phyloP scores from a whole-genome alignment of 345 rosid species.

The Stellera chamaejasme region DNA sequence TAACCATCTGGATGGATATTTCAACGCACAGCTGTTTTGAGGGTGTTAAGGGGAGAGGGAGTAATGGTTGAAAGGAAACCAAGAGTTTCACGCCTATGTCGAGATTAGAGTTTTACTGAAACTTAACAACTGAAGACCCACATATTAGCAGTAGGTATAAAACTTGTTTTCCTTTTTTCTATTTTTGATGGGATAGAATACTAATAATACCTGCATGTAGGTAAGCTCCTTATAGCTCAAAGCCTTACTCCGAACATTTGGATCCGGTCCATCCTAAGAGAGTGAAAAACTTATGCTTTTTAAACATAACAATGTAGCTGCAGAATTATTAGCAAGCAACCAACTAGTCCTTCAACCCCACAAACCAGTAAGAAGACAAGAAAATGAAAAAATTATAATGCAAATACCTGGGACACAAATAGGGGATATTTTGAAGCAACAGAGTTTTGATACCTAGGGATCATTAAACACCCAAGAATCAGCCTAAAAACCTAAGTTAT shows the following conservation, averaged over 20 bases:
- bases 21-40: not conserved
- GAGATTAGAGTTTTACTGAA: no score
- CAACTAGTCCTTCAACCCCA: not conserved
- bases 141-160: no score
- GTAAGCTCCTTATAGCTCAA: constrained; percentile 75
- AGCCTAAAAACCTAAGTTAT: not conserved
- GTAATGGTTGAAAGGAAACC: not conserved
- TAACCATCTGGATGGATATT: not conserved
- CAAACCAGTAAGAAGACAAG: constrained; percentile 9
- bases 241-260: constrained; percentile 64
- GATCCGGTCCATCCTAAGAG: constrained; percentile 72
- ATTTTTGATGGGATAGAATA: no score
- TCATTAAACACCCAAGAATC: constrained; percentile 10
- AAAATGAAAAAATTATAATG: constrained; percentile 3
- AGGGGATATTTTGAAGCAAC: constrained; percentile 82
- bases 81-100: not conserved
- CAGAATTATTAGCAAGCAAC: not conserved
- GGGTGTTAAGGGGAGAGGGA: not conserved
- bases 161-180: no score
- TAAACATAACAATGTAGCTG: not conserved
- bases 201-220: constrained; percentile 64
- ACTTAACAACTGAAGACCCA: no score
- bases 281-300: constrained; percentile 6
- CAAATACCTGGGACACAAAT: constrained; percentile 81
- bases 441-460: constrained; percentile 60